Conservation (phyloP, 768 basidiomycete species). For the Termitomyces sp. region DNA sequence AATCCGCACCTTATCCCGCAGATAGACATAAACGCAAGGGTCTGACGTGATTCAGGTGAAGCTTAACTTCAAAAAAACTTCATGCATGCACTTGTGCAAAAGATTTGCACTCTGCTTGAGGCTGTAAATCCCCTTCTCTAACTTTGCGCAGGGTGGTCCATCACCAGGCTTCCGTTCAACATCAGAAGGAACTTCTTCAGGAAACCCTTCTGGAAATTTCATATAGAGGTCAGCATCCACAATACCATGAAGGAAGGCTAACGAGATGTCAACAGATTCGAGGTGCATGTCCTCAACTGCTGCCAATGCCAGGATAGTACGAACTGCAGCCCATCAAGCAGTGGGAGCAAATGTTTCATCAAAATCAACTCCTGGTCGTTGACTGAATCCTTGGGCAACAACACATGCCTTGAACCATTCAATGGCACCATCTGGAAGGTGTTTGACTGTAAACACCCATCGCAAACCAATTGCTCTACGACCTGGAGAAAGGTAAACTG, state of each 20-base stretch:
- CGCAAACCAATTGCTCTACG: not conserved
- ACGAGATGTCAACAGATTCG: not conserved
- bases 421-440: not conserved
- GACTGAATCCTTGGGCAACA: not conserved
- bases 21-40: too few relatives aligned
- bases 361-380: not conserved
- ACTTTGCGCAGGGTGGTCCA: not conserved
- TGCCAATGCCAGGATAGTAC: too few relatives aligned
- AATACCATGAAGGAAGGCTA: not conserved
- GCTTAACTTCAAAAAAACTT: constrained; percentile 18
- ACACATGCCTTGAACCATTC: not conserved
- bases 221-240: not conserved
- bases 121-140: not conserved
- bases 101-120: not conserved
- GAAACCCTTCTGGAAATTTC: not conserved
- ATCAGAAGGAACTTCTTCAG: not conserved
- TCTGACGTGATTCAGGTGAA: constrained; percentile 2
- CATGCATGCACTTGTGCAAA: not conserved
- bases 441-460: not conserved
- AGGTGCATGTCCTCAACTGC: too few relatives aligned
- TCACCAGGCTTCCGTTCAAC: not conserved
- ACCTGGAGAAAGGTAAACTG: not conserved
- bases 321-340: too few relatives aligned
- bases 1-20: too few relatives aligned
- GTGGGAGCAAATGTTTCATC: too few relatives aligned